Base-by-base conservation (phyloP, 2,329 filamentous ascomycete species). In the Nemania sp. region DNA sequence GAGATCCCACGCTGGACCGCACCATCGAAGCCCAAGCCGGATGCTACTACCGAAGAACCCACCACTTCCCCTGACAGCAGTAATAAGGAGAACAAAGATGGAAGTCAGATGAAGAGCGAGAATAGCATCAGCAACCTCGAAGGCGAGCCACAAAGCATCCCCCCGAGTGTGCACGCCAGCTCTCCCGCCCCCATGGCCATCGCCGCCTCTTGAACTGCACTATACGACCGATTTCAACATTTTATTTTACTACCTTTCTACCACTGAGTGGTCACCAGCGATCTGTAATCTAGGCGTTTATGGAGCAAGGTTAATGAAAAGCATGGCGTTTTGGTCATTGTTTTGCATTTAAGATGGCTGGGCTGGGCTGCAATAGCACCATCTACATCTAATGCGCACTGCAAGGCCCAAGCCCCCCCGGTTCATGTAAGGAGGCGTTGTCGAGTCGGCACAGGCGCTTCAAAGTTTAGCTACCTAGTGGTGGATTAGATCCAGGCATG, bases 51-150 rank as follows among this genome's bases (percentile, higher is more conserved):
- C 0, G 81, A 82, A 49, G 80, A 80, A 12, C 73, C 77, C 10
- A 75, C 75, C 1, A 76, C 76, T 2, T 83, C 82, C 4, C 78
- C 77, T 46, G 79, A 81, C 18, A 74, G 80, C 69, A 87, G 83
- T 76, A 83, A 81, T 70, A 87, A 90, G 73, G 84, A 89, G 73
- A 86, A 87, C 71, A 84, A 89, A 66, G 88, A 89, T 51, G 79
- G 74, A 37, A 76, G 74, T 57, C 79, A 80, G 59, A 72, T 75
- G 61, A 82, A 82, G 73, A 83, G 81, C 70, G 79, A 76, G 46
- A 73, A 73, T 63, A 76, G 71, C 62, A 68, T 66, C 60, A 75
- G 71, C 21, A 71, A 75, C 13, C 75, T 55, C 51, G 83, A 84
- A 45, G 78, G 80, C 25, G 84, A 87, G 69, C 83, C 83, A 77